phyloP scores from a whole-genome alignment of 31 red algal genomes.

The Porphyra umbilicalis region DNA sequence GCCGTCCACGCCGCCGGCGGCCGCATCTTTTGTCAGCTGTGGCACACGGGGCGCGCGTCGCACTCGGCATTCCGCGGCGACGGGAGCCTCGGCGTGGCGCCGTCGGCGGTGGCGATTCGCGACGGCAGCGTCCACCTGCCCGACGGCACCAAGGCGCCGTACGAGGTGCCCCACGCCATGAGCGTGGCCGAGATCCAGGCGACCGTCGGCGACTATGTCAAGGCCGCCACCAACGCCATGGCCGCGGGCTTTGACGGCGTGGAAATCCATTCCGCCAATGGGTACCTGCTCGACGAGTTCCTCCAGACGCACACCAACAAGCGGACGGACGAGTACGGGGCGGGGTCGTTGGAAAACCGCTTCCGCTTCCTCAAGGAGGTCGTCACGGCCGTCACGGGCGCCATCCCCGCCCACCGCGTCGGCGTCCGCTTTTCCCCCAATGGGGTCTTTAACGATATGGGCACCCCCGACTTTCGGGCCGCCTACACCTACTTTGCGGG shows the following conservation, averaged over 20 bases:
- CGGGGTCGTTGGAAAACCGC: constrained; percentile 42
- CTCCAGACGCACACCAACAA: constrained; percentile 49
- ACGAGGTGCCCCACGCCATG: constrained; percentile 44
- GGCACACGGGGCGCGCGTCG: constrained; percentile 59
- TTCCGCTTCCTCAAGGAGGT: constrained; percentile 43
- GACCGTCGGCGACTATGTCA: constrained; percentile 35
- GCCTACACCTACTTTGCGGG: constrained; percentile 48
- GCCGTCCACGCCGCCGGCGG: constrained; percentile 52
- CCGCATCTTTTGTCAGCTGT: constrained; percentile 74
- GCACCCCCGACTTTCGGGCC: constrained; percentile 39
- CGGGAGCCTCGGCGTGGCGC: constrained; percentile 22
- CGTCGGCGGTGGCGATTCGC: constrained; percentile 25
- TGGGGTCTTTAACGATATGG: constrained; percentile 61
- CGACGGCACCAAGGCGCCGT: constrained; percentile 3
- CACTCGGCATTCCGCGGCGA: constrained; percentile 49
- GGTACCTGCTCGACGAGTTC: constrained; percentile 75
- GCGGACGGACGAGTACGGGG: constrained; percentile 68
- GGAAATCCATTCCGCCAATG: constrained; percentile 77
- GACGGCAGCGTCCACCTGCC: constrained; percentile 11
- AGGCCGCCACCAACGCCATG: constrained; percentile 44
- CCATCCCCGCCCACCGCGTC: constrained; percentile 28
- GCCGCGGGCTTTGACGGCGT: constrained; percentile 88
- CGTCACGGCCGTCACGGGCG: constrained; percentile 25
- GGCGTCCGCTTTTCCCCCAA: constrained; percentile 71
- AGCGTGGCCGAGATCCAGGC: constrained; percentile 39